Base-by-base conservation (phyloP, 306 rosid genomes). In the Macrotyloma uniflorum region DNA sequence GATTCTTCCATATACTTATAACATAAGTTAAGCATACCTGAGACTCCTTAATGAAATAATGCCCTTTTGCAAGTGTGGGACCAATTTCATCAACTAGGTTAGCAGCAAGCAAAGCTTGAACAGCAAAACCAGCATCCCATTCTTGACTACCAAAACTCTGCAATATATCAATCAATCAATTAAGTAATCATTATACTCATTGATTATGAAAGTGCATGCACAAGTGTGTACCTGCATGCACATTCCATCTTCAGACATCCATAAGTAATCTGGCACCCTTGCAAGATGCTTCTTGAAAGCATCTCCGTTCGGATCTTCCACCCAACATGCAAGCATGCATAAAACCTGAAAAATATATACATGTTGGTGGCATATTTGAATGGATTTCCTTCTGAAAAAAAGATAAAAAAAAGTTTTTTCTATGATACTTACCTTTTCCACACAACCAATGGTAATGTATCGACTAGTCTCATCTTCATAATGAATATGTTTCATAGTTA, bases 211-310 rank as follows among this genome's bases (percentile, higher is more conserved):
- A 63, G 8, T 12, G 18, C 38, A 6, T 8, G 15, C 23, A 15
- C 9, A 42, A 6, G 42, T n/a, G 45, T 5, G 18, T 32, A 88
- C 91, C 82, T 91, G 97, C 90, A 92, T 86, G 42, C 87, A 84
- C 84, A 92, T 88, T 79, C 97, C 92, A 82, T 92, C 97, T 85
- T 90, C 92, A 5, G 92, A 87, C 67, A 92, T 54, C 97, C 96
- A 92, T 24, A 90, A 22, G 62, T 85, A 87, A 82, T 92, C 97
- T 0, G 90, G 92, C 16, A 92, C 59, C 55, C 97, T 87, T 1
- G 90, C 95, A 32, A 91, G 89, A 84, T 89, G 96, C 79, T 87
- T 87, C 71, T 87, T 91, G 36, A 87, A 91, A 65, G 86, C 83
- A 73, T 87, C 93, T 59, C 91, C 93, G 15, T 90, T 70, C 12